Base-by-base conservation (phyloP, 371 early-diverging fungal species). In the Rhizopus sp. region DNA sequence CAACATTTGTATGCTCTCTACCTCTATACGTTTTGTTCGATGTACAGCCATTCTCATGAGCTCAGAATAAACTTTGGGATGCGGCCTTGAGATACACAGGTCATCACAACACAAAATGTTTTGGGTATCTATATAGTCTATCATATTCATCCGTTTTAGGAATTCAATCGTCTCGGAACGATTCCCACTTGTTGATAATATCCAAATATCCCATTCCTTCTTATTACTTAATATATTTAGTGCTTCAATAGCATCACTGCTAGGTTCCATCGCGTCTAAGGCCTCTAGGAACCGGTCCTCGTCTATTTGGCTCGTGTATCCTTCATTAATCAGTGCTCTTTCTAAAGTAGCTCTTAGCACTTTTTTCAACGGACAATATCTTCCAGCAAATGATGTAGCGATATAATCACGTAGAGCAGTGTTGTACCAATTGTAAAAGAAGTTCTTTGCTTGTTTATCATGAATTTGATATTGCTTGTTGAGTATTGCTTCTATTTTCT, bases 21-120 rank as follows among this genome's bases (percentile, higher is more conserved):
- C 77, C 66, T 77, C 77, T 23, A 77, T 77, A 5, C 64, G 46
- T 41, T 69, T 69, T 29, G 71, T 73, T 32, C 59, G 45, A 16
- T 67, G 71, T 8, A 77, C 71, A 17, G 56, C 60, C 15, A 61
- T 8, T 39, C 77, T 62, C 77, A 77, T 77, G 23, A 70, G 44
- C 37, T 73, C 69, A 6, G 70, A 68, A 48, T 77, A 77, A 7
- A 77, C 73, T 51, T 68, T 73, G 0, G 77, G 73, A 60, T 77
- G 77, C 0, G 77, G 77, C 55, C 69, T 73, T 7, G 77, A 68
- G 4, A 73, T 16, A 8, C 49, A 16, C 34, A 77, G 37, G 12
- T 73, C 68, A 54, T 77, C 77, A 47, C 77, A 77, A 31, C 71
- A 59, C 15, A 65, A 32, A 0, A 69, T 62, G 37, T 60, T 63